Conservation (phyloP, 768 basidiomycete species). For the Sporobolomyces roseus region DNA sequence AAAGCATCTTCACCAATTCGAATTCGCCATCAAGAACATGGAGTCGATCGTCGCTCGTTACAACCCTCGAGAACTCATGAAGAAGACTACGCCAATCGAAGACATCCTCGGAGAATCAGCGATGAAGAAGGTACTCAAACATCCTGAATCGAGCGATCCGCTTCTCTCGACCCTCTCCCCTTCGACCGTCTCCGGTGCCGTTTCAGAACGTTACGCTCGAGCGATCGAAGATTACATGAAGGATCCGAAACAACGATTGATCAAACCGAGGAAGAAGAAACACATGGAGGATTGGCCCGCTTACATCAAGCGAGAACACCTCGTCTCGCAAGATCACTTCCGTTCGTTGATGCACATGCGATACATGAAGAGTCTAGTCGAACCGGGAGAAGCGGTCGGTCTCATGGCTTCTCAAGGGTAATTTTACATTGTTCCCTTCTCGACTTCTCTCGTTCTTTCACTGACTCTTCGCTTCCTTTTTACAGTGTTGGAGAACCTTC, state of each 20-base stretch:
- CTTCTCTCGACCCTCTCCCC: constrained; percentile 72
- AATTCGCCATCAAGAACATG: constrained; percentile 85
- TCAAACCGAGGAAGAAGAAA: constrained; percentile 52
- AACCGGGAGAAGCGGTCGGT: constrained; percentile 98
- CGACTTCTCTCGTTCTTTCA: not conserved
- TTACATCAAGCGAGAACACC: constrained; percentile 54
- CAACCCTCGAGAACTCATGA: constrained; percentile 55
- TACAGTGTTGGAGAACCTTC: constrained; percentile 93
- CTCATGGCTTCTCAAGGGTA: constrained; percentile 95
- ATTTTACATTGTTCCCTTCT: constrained; percentile 43
- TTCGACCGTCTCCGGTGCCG: constrained; percentile 73
- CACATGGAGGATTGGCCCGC: constrained; percentile 52
- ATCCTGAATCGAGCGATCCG: constrained; percentile 62
- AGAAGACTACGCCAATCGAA: constrained; percentile 59
- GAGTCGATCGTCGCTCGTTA: constrained; percentile 70
- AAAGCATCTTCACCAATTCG: constrained; percentile 88
- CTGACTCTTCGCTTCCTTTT: constrained; percentile 16
- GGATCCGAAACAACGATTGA: constrained; percentile 61
- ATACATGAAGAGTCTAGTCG: constrained; percentile 87
- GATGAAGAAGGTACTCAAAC: constrained; percentile 87
- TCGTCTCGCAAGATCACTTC: constrained; percentile 55
- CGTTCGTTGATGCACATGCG: constrained; percentile 79
- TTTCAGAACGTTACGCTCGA: constrained; percentile 84
- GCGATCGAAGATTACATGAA: constrained; percentile 74
- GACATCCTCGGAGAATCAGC: constrained; percentile 52